phyloP scores from a whole-genome alignment of 73 alveolate species.

The Paramecium biaurelia region DNA sequence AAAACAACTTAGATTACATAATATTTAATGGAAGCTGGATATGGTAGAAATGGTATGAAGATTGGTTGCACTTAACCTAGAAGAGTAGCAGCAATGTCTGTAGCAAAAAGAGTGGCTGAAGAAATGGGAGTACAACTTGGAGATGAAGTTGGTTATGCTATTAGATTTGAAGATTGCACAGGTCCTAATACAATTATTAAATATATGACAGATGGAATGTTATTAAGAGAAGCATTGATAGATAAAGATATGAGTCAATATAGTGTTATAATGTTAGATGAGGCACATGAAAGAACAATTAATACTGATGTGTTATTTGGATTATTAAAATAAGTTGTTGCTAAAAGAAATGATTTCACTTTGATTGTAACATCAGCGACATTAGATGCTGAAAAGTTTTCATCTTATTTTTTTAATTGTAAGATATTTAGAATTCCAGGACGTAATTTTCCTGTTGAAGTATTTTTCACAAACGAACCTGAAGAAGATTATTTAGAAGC shows the following conservation, averaged over 20 bases:
- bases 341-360: constrained; percentile 88
- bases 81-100: constrained; percentile 99
- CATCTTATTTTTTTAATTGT: constrained; percentile 96
- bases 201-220: constrained; percentile 99
- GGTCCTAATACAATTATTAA: constrained; percentile 96
- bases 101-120: constrained; percentile 97
- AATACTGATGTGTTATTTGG: constrained; percentile 99
- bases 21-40: constrained; percentile 91
- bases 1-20: constrained; percentile 99
- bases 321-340: constrained; percentile 81
- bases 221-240: constrained; percentile 97
- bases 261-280: constrained; percentile 98
- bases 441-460: constrained; percentile 95
- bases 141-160: constrained; percentile 98
- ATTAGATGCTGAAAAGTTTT: constrained; percentile 92
- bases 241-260: constrained; percentile 89
- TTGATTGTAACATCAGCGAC: constrained; percentile 99
- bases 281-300: constrained; percentile 99
- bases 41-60: constrained; percentile 82
- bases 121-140: constrained; percentile 95
- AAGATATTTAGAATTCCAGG: constrained; percentile 99
- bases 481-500: constrained; percentile 99
- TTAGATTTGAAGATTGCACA: constrained; percentile 99
- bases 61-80: constrained; percentile 99
- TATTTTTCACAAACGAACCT: constrained; percentile 96